phyloP scores from a whole-genome alignment of 2,329 filamentous ascomycete species.

The Ciborinia camelliae region DNA sequence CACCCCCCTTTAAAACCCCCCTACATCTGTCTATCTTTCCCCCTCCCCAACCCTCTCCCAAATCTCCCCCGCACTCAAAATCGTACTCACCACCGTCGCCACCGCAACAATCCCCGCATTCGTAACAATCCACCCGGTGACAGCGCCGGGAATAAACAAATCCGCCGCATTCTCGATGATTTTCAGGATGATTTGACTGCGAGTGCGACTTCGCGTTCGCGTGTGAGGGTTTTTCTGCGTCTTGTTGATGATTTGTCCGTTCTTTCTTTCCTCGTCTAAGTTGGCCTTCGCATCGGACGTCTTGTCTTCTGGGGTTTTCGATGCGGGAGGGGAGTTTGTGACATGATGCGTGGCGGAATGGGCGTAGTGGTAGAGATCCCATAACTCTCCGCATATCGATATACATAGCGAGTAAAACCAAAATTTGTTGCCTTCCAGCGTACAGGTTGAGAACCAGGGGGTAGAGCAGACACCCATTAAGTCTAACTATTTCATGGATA shows the following conservation, averaged over 20 bases:
- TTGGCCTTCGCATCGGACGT: background rate
- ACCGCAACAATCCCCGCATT: conserved; percentile 52
- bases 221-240: background rate
- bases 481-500: conserved; percentile 35
- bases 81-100: conserved; percentile 59
- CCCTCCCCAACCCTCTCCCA: conserved; percentile 50
- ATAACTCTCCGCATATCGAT: conserved; percentile 42
- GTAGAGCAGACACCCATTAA: conserved; percentile 50
- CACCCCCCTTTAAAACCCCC: too few species aligned
- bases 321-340: too few species aligned
- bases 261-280: too few species aligned
- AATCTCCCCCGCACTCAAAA: conserved; percentile 57
- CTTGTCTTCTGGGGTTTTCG: too few species aligned
- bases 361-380: conserved; percentile 20
- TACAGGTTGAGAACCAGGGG: conserved; percentile 45
- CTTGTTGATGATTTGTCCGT: background rate
- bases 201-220: background rate
- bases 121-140: conserved; percentile 58
- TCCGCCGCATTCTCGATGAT: conserved; percentile 59
- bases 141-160: conserved; percentile 56
- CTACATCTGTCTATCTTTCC: too few species aligned
- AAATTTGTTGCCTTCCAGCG: conserved; percentile 62
- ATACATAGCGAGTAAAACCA: conserved; percentile 58
- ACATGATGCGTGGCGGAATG: too few species aligned
- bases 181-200: conserved; percentile 1